phyloP scores from a whole-genome alignment of 345 rosid species.

The Bruguiera sexangula region DNA sequence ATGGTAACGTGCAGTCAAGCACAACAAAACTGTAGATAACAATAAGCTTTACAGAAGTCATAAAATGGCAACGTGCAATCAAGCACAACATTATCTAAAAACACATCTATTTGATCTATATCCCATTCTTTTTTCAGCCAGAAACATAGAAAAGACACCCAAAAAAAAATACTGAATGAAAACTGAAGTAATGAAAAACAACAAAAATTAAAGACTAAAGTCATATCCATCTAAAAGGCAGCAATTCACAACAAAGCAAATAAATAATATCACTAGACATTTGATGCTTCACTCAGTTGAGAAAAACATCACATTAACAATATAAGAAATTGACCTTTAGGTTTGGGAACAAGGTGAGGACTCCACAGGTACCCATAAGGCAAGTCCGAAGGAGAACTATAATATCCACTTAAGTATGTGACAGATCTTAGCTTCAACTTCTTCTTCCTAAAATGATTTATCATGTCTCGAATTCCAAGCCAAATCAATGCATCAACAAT shows the following conservation, averaged over 20 bases:
- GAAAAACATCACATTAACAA: background rate
- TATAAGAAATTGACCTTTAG: slow-evolving; percentile 38
- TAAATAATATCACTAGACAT: background rate
- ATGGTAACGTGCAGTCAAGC: no score
- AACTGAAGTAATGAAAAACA: no score
- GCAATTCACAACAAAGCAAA: background rate
- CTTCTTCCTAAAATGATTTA: slow-evolving; percentile 50
- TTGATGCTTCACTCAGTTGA: background rate
- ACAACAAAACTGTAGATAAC: no score
- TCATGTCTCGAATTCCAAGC: slow-evolving; percentile 56
- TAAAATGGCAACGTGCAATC: no score
- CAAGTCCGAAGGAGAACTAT: slow-evolving; percentile 35
- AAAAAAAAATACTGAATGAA: no score
- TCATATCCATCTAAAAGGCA: no score
- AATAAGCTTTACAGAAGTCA: no score
- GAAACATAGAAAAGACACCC: no score
- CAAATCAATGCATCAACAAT: slow-evolving; percentile 50
- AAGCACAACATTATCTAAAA: no score
- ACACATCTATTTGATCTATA: no score
- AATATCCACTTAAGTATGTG: slow-evolving; percentile 46
- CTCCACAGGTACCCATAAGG: slow-evolving; percentile 58
- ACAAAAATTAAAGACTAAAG: no score
- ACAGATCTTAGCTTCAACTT: slow-evolving; percentile 42
- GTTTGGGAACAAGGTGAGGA: slow-evolving; percentile 56
- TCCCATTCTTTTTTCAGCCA: no score